A percentile compares a stretch with the other conserved stretches of the same genome.
Evolutionary conservation across 1,284 basidiomycete genomes (phyloP).

Genomic region (Rhodotorula sp.): DNA sequence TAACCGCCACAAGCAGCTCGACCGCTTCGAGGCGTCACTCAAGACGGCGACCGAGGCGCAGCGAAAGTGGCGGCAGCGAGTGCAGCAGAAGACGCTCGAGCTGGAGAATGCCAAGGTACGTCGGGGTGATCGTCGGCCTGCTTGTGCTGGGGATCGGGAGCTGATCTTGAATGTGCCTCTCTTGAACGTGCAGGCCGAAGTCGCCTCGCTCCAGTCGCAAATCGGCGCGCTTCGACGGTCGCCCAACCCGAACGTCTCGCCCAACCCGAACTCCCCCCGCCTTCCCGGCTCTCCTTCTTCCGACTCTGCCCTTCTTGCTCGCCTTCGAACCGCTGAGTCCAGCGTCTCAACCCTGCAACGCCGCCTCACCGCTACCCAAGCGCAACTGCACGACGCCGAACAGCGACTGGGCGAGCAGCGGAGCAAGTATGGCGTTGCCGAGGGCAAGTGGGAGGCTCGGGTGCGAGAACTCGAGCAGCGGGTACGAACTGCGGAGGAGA

Average conservation of each 20-base stretch:
- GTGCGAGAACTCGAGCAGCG: constrained; percentile 86
- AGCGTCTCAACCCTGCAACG: constrained; percentile 79
- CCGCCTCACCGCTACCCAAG: constrained; percentile 72
- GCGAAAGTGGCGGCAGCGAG: constrained; percentile 78
- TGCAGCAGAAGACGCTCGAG: constrained; percentile 80
- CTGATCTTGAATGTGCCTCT: not conserved
- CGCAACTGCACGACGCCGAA: constrained; percentile 76
- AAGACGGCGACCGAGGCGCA: constrained; percentile 82
- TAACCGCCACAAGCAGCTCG: constrained; percentile 82
- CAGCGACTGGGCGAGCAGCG: constrained; percentile 73
- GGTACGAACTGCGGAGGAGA: constrained; percentile 82
- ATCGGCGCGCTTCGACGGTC: constrained; percentile 45
- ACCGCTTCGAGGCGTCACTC: constrained; percentile 85
- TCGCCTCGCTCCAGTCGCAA: constrained; percentile 72
- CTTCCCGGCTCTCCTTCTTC: not conserved
- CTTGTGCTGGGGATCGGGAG: not conserved
- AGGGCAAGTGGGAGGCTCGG: constrained; percentile 85
- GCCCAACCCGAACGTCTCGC: constrained; percentile 6
- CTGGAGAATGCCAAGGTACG: constrained; percentile 75
- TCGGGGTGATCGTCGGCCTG: constrained; percentile 19
- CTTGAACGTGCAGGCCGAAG: constrained; percentile 59
- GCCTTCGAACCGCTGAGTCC: constrained; percentile 63
- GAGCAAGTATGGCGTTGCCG: constrained; percentile 66
- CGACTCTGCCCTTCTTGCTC: constrained; percentile 52
- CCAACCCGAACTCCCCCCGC: constrained; percentile 41